phyloP scores from a whole-genome alignment of 192 early-diverging fungal species.

The Podila horticola region DNA sequence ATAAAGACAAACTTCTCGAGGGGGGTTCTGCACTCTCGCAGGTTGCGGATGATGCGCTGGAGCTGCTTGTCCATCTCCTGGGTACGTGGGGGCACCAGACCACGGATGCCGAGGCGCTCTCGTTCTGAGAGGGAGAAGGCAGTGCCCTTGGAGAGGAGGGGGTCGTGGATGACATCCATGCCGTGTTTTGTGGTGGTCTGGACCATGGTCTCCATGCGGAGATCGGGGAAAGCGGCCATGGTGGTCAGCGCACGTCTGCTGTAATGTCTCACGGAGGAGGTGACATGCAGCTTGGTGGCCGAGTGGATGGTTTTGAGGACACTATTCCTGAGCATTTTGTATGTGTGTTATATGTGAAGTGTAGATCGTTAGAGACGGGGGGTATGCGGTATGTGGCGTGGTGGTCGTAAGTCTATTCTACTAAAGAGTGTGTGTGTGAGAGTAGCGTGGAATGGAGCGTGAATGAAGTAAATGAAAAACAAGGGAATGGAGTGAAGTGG shows the following conservation, averaged over 20 bases:
- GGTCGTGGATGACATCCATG: slow-evolving; percentile 63
- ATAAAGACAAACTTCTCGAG: slow-evolving; percentile 64
- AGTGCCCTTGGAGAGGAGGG: slow-evolving; percentile 63
- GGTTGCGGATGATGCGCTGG: slow-evolving; percentile 61
- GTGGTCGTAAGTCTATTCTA: background rate
- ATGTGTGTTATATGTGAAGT: slow-evolving; percentile 1
- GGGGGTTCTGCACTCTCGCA: slow-evolving; percentile 58
- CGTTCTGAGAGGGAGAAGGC: slow-evolving; percentile 62
- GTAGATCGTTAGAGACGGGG: background rate
- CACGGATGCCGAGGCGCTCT: slow-evolving; percentile 63
- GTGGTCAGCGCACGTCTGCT: slow-evolving; percentile 49
- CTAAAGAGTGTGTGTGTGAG: background rate
- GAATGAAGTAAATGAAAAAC: slow-evolving; percentile 3
- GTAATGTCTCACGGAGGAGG: slow-evolving; percentile 33
- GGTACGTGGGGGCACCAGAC: slow-evolving; percentile 61
- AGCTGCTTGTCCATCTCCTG: slow-evolving; percentile 69
- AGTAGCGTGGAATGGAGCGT: slow-evolving; percentile 1
- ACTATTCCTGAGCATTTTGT: slow-evolving; percentile 46
- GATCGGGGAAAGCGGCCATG: slow-evolving; percentile 43
- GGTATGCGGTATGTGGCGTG: background rate
- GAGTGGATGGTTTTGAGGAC: slow-evolving; percentile 46
- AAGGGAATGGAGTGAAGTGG: background rate
- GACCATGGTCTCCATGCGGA: slow-evolving; percentile 52
- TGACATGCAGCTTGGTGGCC: slow-evolving; percentile 32
- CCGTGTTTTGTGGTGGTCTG: slow-evolving; percentile 54